Evolutionary conservation across 2,329 filamentous ascomycete species (phyloP).

Genomic region (Neofusicoccum umdonicola): DNA sequence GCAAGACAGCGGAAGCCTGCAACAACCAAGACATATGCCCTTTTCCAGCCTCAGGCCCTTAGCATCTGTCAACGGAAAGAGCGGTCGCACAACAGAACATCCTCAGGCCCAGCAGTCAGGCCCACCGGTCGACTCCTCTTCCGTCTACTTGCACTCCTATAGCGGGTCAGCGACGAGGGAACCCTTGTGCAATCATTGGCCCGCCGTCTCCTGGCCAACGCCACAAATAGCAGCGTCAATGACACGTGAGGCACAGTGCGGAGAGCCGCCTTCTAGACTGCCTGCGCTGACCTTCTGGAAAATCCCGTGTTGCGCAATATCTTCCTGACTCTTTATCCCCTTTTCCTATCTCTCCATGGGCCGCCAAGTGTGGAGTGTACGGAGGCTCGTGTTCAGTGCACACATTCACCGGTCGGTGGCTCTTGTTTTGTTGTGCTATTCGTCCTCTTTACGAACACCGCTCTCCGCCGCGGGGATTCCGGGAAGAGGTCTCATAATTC

Average conservation of each 20-base stretch:
- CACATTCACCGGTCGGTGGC: neutral
- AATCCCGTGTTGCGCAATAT: neutral
- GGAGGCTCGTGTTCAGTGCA: neutral
- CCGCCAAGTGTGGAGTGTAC: neutral
- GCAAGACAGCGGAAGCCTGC: constrained; percentile 3
- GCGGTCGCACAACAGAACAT: neutral
- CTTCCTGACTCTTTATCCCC: neutral
- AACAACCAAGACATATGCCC: constrained; percentile 1
- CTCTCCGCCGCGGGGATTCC: neutral
- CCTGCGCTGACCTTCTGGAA: neutral
- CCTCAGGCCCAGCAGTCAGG: neutral
- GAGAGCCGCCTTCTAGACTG: neutral
- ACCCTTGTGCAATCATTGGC: neutral
- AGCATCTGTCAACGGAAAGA: neutral
- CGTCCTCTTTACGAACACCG: neutral
- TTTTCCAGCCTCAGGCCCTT: neutral
- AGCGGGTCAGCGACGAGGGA: neutral
- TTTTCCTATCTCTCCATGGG: neutral
- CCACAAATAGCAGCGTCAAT: neutral
- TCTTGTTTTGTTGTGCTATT: neutral
- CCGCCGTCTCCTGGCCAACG: neutral
- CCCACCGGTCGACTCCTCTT: neutral
- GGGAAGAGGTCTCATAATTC: too few relatives aligned
- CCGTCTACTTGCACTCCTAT: neutral
- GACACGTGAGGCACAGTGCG: neutral